A percentile compares a stretch with the other conserved stretches of the same genome.
phyloP scores from a whole-genome alignment of 805 yeast species.

The Candida suzukii region DNA sequence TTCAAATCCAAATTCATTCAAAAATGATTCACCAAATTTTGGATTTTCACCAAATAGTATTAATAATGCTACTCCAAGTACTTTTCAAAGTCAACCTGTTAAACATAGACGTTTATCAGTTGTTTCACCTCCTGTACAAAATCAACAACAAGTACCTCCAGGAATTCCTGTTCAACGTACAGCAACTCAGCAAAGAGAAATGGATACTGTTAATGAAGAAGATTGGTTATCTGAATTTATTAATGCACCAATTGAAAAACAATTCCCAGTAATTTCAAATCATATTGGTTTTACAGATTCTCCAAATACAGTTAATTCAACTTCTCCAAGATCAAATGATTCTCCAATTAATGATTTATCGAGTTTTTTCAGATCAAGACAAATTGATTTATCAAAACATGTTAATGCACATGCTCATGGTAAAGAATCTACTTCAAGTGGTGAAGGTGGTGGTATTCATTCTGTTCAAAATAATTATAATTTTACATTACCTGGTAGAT shows the following conservation, averaged over 20 bases:
- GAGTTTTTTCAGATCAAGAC: slow-evolving; percentile 56
- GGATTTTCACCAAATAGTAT: neutral
- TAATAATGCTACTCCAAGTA: no score
- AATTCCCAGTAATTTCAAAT: slow-evolving; percentile 44
- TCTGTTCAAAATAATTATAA: no score
- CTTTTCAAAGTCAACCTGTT: neutral
- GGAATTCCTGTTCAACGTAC: neutral
- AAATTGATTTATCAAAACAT: slow-evolving; percentile 55
- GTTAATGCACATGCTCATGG: slow-evolving; percentile 9
- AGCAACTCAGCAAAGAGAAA: neutral
- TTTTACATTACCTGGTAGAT: slow-evolving; percentile 20
- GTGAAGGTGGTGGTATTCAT: no score
- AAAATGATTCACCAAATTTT: neutral
- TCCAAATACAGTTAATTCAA: slow-evolving; percentile 12
- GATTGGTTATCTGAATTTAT: slow-evolving; percentile 71
- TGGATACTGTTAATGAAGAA: slow-evolving; percentile 18
- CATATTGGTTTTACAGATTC: slow-evolving; percentile 52
- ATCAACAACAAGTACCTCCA: slow-evolving; percentile 4
- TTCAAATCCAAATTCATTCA: neutral
- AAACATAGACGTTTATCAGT: slow-evolving; percentile 4
- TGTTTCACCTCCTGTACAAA: slow-evolving; percentile 12
- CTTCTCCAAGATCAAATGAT: slow-evolving; percentile 3
- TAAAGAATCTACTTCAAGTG: neutral
- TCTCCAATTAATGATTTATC: slow-evolving; percentile 41
- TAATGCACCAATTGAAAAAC: slow-evolving; percentile 55